Conservation (phyloP, 2,329 filamentous ascomycete species). For the Stylonectria norvegica region DNA sequence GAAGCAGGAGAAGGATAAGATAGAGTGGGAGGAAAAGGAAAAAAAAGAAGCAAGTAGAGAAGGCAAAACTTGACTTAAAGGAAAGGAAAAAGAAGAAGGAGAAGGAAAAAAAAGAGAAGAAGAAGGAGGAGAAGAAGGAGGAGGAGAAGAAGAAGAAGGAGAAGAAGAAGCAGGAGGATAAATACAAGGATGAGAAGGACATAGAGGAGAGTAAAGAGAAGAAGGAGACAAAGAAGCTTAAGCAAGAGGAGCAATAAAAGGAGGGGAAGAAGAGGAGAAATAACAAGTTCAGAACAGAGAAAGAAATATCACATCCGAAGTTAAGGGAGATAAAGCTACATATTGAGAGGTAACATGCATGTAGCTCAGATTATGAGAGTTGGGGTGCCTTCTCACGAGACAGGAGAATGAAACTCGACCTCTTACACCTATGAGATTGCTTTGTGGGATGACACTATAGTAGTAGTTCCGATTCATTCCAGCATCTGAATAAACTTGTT, state of each 20-base stretch:
- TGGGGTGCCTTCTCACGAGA: too few species aligned
- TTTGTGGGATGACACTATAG: too few species aligned
- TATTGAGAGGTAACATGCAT: too few species aligned
- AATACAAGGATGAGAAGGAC: slow-evolving; percentile 1
- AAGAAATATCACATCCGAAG: background rate
- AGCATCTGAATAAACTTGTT: too few species aligned
- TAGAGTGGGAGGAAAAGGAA: background rate
- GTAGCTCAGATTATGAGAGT: too few species aligned
- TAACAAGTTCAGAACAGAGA: slow-evolving; percentile 28
- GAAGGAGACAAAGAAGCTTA: slow-evolving; percentile 21
- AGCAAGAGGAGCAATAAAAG: slow-evolving; percentile 22
- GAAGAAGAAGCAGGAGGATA: background rate
- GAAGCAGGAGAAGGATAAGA: background rate
- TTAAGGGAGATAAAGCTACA: too few species aligned
- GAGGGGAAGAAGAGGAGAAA: slow-evolving; percentile 20
- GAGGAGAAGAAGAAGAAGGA: background rate
- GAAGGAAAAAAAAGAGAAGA: background rate
- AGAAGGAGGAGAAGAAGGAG: background rate
- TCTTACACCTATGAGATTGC: too few species aligned
- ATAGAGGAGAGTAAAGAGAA: slow-evolving; percentile 14
- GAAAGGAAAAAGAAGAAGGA: background rate
- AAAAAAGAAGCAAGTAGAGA: background rate
- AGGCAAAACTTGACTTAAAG: background rate
- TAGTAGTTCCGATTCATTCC: too few species aligned
- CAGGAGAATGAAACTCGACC: too few species aligned